These are phyloP conservation scores for Cyclospora cayetanensis DNA, from an alignment of 169 alveolate genomes.

Conservation along the genomic window DNA sequence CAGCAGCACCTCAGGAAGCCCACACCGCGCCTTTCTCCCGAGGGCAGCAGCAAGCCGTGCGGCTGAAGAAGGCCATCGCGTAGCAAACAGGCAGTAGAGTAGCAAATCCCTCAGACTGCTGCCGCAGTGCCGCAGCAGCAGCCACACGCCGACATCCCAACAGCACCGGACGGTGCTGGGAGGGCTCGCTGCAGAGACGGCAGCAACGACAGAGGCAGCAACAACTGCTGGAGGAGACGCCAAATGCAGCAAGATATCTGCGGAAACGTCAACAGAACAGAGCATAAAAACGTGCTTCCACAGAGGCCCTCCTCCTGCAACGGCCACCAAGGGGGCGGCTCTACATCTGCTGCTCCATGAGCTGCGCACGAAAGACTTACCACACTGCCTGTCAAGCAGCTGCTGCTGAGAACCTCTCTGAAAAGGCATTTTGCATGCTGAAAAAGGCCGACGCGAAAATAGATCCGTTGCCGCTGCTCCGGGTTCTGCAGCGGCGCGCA, in stretches of 20 bases:
- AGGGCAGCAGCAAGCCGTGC: background rate
- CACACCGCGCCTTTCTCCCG: background rate
- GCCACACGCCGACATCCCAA: background rate
- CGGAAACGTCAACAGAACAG: background rate
- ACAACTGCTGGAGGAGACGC: background rate
- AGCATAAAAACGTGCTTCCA: background rate
- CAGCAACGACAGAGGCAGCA: background rate
- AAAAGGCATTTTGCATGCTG: background rate
- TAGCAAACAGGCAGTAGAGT: background rate
- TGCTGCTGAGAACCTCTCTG: background rate
- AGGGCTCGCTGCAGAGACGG: background rate
- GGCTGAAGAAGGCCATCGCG: background rate
- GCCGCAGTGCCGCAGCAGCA: slow-evolving; percentile 1
- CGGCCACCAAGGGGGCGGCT: no score
- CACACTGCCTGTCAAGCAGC: background rate
- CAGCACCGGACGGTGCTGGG: background rate
- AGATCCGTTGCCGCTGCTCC: background rate
- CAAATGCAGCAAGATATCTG: background rate
- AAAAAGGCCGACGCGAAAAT: background rate
- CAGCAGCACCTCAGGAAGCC: background rate
- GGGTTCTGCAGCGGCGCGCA: background rate
- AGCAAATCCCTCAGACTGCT: background rate
- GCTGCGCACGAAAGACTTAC: background rate
- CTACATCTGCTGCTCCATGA: background rate
- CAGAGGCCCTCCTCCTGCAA: background rate